phyloP scores from a whole-genome alignment of 495 filamentous ascomycete genomes.

The Clohesyomyces aquaticus region DNA sequence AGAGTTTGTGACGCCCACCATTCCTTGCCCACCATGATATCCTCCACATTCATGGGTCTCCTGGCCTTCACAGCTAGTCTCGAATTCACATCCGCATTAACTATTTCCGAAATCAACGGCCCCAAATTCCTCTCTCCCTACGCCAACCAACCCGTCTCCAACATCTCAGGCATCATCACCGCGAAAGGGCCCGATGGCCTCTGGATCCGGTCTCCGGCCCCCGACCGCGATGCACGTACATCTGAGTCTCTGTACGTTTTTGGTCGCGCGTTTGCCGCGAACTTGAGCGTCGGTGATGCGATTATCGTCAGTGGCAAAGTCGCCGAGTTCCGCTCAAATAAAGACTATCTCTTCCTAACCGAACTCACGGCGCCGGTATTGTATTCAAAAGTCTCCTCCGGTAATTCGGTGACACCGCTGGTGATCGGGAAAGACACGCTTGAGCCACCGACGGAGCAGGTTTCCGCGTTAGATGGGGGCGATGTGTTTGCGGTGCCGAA shows the following conservation, averaged over 20 bases:
- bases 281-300: conserved; percentile 59
- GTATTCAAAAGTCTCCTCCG: conserved; percentile 51
- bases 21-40: no score
- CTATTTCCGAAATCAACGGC: conserved; percentile 66
- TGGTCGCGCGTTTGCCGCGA: conserved; percentile 46
- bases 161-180: conserved; percentile 62
- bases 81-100: conserved; percentile 52
- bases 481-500: conserved; percentile 61
- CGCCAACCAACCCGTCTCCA: conserved; percentile 54
- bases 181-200: conserved; percentile 62
- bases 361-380: conserved; percentile 58
- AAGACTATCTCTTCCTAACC: conserved; percentile 59
- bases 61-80: no score
- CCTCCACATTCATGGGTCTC: no score
- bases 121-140: conserved; percentile 61
- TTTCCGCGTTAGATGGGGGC: conserved; percentile 56
- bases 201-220: conserved; percentile 59
- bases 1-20: no score
- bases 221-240: conserved; percentile 52
- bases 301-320: conserved; percentile 60
- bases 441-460: conserved; percentile 58
- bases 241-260: conserved; percentile 64
- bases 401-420: conserved; percentile 54
- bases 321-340: conserved; percentile 57
- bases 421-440: conserved; percentile 57